Conservation (phyloP, 1,139 yeast genomes). For the Yamadazyma dushanensis region DNA sequence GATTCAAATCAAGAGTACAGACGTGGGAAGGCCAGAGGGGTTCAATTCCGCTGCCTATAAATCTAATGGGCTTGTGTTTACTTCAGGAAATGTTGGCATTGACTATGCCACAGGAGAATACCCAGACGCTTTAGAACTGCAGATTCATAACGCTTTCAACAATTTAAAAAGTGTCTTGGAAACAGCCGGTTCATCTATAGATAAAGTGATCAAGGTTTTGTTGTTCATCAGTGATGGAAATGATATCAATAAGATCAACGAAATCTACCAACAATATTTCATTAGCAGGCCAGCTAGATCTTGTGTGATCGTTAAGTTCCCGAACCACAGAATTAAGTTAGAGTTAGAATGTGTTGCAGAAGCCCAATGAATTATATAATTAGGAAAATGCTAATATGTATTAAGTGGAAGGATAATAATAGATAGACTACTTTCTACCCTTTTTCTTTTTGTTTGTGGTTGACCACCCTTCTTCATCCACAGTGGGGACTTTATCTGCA, state of each 20-base stretch:
- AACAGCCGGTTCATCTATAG: slow-evolving; percentile 2
- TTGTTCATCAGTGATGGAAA: slow-evolving; percentile 6
- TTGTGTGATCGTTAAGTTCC: slow-evolving; percentile 47
- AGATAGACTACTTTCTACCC: slow-evolving; percentile 17
- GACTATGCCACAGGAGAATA: slow-evolving; percentile 5
- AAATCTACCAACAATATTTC: slow-evolving; percentile 42
- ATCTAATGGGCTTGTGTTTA: slow-evolving; percentile 7
- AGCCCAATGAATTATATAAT: too few species aligned
- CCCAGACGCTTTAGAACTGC: slow-evolving; percentile 5
- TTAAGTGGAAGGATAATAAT: too few species aligned
- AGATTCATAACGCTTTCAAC: slow-evolving; percentile 4
- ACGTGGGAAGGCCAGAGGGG: slow-evolving; percentile 6
- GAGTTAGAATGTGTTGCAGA: slow-evolving; percentile 45
- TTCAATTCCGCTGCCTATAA: slow-evolving; percentile 6
- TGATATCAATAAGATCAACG: slow-evolving; percentile 2
- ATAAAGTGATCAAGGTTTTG: slow-evolving; percentile 6
- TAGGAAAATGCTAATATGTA: too few species aligned
- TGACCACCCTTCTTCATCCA: slow-evolving; percentile 77
- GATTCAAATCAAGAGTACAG: slow-evolving; percentile 1
- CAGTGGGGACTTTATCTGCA: slow-evolving; percentile 46
- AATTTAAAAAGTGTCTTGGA: slow-evolving; percentile 5
- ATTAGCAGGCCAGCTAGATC: slow-evolving; percentile 50
- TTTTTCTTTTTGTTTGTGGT: slow-evolving; percentile 61
- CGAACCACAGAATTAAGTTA: slow-evolving; percentile 37
- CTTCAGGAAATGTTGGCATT: slow-evolving; percentile 7